phyloP scores from a whole-genome alignment of 1,284 basidiomycete species.

The Naganishia albida region DNA sequence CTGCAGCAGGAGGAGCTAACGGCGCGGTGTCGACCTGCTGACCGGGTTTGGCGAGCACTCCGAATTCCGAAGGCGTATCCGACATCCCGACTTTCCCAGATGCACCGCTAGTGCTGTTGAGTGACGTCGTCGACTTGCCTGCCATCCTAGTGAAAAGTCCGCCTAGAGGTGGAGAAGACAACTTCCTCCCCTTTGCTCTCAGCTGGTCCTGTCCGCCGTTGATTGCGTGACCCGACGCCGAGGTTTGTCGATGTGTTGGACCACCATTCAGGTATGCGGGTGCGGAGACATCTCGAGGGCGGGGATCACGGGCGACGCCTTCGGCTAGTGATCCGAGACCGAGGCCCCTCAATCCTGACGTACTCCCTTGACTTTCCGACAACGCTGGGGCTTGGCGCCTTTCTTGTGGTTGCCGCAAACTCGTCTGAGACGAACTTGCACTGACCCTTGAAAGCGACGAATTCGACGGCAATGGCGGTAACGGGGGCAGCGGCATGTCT shows the following conservation, averaged over 20 bases:
- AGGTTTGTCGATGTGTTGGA: background rate
- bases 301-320: background rate
- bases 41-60: background rate
- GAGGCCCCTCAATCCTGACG: background rate
- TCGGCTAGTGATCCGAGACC: background rate
- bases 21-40: constrained; percentile 10
- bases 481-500: constrained; percentile 31
- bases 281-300: constrained; percentile 16
- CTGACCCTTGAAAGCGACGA: background rate
- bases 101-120: constrained; percentile 13
- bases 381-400: background rate
- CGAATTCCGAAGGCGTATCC: constrained; percentile 18
- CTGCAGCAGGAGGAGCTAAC: background rate
- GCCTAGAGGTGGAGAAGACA: constrained; percentile 17
- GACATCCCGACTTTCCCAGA: background rate
- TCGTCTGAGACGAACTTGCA: background rate
- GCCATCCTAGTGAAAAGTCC: constrained; percentile 4
- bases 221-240: too few species aligned
- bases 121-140: constrained; percentile 12
- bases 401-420: constrained; percentile 2
- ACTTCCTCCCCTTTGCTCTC: constrained; percentile 4
- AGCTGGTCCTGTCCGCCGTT: too few species aligned
- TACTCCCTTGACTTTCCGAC: background rate
- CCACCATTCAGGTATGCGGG: constrained; percentile 9
- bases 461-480: constrained; percentile 17